Evolutionary conservation across 2,329 filamentous ascomycete species (phyloP), one percentile per base, ranked within the genome.

Genomic region (Fusarium bactridioides): DNA sequence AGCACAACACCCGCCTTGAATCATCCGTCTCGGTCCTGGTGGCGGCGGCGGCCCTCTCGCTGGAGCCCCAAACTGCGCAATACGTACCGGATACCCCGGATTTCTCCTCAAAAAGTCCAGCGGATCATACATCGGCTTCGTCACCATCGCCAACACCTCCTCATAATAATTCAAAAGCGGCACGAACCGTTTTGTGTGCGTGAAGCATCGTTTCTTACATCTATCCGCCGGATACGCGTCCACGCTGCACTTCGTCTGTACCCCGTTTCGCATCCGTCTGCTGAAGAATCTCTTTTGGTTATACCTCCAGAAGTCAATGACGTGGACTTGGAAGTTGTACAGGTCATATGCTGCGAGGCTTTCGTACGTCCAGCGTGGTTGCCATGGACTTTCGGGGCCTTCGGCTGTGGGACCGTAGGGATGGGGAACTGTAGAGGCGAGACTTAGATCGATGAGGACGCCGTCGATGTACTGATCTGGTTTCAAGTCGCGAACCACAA

Each of bases 321-420:
- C 27, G 2, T 7, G 13, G 0, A 4, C 16, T 11, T 71, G 62
- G 16, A 71, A 70, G 11, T 25, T 27, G 8, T 33, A 50, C 0
- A 71, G 27, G 12, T 70, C 68, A 23, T 48, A 63, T 19, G 68
- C 62, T n/a, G 68, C 67, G 5, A 71, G 15, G 16, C 67, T 68
- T 16, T 61, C 23, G 23, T 44, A 70, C 0, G 56, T 58, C 68
- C 68, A 70, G 9, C 19, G 29, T 7, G 62, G 62, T n/a, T 58
- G 37, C 16, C 37, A 21, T 3, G 27, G 15, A 25, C 15, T 21
- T 15, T 35, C 38, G 6, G 13, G 21, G 33, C 25, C 21, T 3
- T 25, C 8, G 1, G 11, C 15, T 0, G 21, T 43, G 9, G 67
- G 68, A 4, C 68, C 62, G 19, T 40, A 51, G 18, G 67, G 67